phyloP scores from a whole-genome alignment of 352 stramenopile species.

The Bremia lactucae region DNA sequence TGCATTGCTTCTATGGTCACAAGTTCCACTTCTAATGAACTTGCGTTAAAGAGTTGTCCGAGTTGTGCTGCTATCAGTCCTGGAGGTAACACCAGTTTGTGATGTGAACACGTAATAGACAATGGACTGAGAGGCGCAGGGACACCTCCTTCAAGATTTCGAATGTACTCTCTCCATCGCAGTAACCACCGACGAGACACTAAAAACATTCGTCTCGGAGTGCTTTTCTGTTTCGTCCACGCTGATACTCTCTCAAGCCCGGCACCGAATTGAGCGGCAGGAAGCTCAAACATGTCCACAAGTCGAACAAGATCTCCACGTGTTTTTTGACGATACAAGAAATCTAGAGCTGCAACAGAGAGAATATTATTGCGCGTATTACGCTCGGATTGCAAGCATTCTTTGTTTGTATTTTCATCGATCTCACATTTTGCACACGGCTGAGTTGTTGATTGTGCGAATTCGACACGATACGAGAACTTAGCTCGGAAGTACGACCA shows the following conservation, averaged over 20 bases:
- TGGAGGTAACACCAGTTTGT: slow-evolving; percentile 44
- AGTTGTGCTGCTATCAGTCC: slow-evolving; percentile 31
- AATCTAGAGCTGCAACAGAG: slow-evolving; percentile 28
- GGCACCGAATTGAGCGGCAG: slow-evolving; percentile 7
- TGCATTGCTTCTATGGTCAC: slow-evolving; percentile 50
- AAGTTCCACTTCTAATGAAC: slow-evolving; percentile 45
- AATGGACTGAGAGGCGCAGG: slow-evolving; percentile 25
- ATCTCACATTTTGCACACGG: slow-evolving; percentile 44
- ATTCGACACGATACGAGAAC: slow-evolving; percentile 34
- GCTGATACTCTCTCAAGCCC: slow-evolving; percentile 15
- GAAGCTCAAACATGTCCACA: slow-evolving; percentile 38
- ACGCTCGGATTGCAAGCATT: slow-evolving; percentile 42
- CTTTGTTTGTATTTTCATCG: slow-evolving; percentile 37
- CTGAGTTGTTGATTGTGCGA: slow-evolving; percentile 18
- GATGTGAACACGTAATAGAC: slow-evolving; percentile 38
- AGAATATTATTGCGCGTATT: slow-evolving; percentile 53
- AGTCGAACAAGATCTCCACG: slow-evolving; percentile 24
- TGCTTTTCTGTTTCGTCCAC: slow-evolving; percentile 13
- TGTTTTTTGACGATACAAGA: slow-evolving; percentile 42
- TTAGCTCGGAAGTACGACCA: slow-evolving; percentile 61
- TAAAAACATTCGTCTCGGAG: slow-evolving; percentile 40
- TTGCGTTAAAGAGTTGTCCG: slow-evolving; percentile 28
- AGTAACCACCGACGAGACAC: slow-evolving; percentile 44
- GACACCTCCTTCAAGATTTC: slow-evolving; percentile 36
- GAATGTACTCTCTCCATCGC: slow-evolving; percentile 65